A percentile compares a stretch with the other conserved stretches of the same genome.
phyloP scores from a whole-genome alignment of 345 rosid species.

The Excoecaria cochinchinensis region DNA sequence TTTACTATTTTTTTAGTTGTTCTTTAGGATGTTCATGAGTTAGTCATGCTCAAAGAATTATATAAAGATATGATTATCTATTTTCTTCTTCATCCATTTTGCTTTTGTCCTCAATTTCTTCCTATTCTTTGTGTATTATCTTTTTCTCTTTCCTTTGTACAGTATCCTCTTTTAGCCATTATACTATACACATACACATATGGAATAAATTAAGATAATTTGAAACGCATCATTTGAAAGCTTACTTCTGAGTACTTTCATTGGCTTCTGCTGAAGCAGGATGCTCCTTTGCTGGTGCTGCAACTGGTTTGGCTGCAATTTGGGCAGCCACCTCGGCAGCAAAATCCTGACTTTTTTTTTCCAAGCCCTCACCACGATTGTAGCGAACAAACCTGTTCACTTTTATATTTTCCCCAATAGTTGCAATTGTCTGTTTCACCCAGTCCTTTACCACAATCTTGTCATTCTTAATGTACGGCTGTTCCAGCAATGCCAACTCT shows the following conservation, averaged over 20 bases:
- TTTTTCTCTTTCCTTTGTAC: not conserved
- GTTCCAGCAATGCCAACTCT: slow-evolving; percentile 87
- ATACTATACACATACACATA: not conserved
- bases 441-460: slow-evolving; percentile 82
- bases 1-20: not conserved
- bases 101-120: not conserved
- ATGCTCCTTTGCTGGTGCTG: slow-evolving; percentile 51
- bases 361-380: slow-evolving; percentile 92
- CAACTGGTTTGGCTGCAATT: slow-evolving; percentile 57
- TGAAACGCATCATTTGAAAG: not conserved
- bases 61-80: not conserved
- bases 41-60: not conserved
- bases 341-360: slow-evolving; percentile 92
- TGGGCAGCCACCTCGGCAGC: slow-evolving; percentile 98
- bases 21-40: not conserved
- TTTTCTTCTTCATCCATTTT: not conserved
- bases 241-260: slow-evolving; percentile 64
- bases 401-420: slow-evolving; percentile 89
- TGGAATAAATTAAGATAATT: not conserved
- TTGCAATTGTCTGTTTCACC: slow-evolving; percentile 89
- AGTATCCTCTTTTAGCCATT: not conserved
- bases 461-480: slow-evolving; percentile 88
- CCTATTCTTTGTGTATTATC: not conserved
- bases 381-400: slow-evolving; percentile 79
- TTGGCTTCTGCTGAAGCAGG: slow-evolving; percentile 49